Percentiles rank a stretch among this genome's conserved stretches.
Evolutionary conservation across 805 yeast species (phyloP).

Genomic region (Zygoascus biomembranicola): DNA sequence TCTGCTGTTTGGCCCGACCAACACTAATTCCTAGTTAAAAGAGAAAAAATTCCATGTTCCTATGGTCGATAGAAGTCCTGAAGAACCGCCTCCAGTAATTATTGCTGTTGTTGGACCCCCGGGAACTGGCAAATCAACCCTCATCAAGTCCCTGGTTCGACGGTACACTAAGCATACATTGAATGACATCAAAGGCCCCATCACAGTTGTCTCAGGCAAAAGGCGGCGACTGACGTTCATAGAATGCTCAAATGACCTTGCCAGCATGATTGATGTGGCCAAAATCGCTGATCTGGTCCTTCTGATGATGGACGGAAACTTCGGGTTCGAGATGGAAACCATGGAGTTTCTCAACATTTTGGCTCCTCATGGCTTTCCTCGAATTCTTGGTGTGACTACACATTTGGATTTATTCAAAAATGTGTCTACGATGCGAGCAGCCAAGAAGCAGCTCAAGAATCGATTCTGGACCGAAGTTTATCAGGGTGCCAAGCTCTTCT

Average conservation of each 20-base stretch:
- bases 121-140: conserved; percentile 94
- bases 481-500: conserved; percentile 94
- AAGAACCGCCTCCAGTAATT: conserved; percentile 94
- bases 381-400: conserved; percentile 90
- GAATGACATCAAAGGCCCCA: conserved; percentile 86
- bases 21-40: conserved; percentile 30
- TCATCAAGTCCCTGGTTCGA: conserved; percentile 81
- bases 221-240: conserved; percentile 85
- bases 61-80: conserved; percentile 95
- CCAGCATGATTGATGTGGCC: conserved; percentile 93
- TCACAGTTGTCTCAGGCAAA: conserved; percentile 94
- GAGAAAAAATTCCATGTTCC: conserved; percentile 91
- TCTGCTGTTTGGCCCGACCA: neutral
- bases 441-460: conserved; percentile 85
- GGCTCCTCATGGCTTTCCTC: conserved; percentile 98
- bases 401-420: conserved; percentile 91
- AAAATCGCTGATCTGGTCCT: conserved; percentile 90
- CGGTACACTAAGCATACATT: conserved; percentile 81
- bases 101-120: conserved; percentile 98
- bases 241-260: conserved; percentile 87
- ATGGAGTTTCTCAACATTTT: conserved; percentile 96
- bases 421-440: conserved; percentile 79
- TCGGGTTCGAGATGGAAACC: conserved; percentile 98
- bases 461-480: conserved; percentile 99
- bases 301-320: conserved; percentile 88